Percentiles rank a stretch among this genome's conserved stretches.
These are phyloP conservation scores for Arthroderma sp. DNA, from an alignment of 2,329 filamentous ascomycete species.

Conservation along the genomic window DNA sequence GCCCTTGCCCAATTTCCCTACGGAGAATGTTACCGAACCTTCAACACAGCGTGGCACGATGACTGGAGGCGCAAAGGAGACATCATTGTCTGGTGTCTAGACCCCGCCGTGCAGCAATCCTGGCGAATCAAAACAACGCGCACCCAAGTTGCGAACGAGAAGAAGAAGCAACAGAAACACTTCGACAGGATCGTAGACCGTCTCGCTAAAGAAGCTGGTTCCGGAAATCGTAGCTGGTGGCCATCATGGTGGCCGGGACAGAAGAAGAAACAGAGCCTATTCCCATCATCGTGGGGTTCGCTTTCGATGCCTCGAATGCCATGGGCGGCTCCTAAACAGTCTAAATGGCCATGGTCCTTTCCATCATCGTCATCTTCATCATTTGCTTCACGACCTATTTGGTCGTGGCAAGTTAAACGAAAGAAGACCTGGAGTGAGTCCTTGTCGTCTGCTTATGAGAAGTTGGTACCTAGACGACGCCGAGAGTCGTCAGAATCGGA, in stretches of 20 bases:
- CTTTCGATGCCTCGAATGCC: neutral
- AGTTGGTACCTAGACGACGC: neutral
- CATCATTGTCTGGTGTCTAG: conserved; percentile 47
- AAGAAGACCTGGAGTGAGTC: too few species aligned
- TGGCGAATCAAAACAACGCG: conserved; percentile 20
- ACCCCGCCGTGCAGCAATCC: conserved; percentile 21
- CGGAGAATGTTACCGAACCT: conserved; percentile 45
- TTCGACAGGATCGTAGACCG: conserved; percentile 4
- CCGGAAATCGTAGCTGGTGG: too few species aligned
- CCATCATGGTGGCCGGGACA: too few species aligned
- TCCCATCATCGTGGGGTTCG: neutral
- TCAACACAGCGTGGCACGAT: conserved; percentile 51
- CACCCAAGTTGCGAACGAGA: conserved; percentile 1
- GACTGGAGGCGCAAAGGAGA: conserved; percentile 49
- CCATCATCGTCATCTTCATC: too few species aligned
- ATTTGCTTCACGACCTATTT: too few species aligned
- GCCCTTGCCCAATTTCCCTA: conserved; percentile 37
- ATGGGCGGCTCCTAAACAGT: too few species aligned
- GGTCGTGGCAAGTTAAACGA: too few species aligned
- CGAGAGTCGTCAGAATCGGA: neutral
- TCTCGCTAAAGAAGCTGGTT: too few species aligned
- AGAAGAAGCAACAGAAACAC: conserved; percentile 11
- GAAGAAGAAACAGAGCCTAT: neutral
- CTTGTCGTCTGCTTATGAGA: neutral
- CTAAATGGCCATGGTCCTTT: too few species aligned